Evolutionary conservation across 129 eudicot species (phyloP).

Genomic region (Pittosporum tobira): DNA sequence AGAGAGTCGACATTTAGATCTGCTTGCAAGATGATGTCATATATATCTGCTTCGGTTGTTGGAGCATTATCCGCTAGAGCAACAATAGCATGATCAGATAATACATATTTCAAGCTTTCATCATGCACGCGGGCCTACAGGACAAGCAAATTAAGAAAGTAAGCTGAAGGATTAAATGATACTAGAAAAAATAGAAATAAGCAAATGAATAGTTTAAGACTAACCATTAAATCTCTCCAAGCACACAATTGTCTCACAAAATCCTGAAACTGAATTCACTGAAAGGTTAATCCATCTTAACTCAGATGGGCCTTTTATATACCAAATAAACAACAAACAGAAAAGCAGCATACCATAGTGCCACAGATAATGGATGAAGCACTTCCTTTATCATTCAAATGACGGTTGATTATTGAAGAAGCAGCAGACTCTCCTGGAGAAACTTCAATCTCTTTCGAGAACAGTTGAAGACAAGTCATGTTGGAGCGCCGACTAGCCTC

Average conservation of each 20-base stretch:
- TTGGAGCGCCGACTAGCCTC: constrained; percentile 91
- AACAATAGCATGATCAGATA: constrained; percentile 69
- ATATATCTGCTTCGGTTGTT: constrained; percentile 37
- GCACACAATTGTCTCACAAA: constrained; percentile 60
- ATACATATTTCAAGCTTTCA: constrained; percentile 84
- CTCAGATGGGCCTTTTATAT: neutral
- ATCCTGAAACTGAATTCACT: constrained; percentile 55
- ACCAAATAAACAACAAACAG: constrained; percentile 9
- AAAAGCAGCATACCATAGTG: constrained; percentile 27
- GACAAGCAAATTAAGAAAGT: neutral
- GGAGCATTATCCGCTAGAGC: constrained; percentile 64
- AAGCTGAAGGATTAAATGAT: neutral
- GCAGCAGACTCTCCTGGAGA: constrained; percentile 89
- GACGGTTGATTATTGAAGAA: constrained; percentile 71
- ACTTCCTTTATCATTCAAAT: constrained; percentile 52
- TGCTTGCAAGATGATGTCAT: constrained; percentile 40
- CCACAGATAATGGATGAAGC: constrained; percentile 16
- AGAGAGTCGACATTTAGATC: constrained; percentile 43
- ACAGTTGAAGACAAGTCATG: constrained; percentile 77
- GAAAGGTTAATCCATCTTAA: constrained; percentile 6
- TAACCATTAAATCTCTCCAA: constrained; percentile 98
- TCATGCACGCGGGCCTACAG: constrained; percentile 95
- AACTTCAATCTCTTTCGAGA: constrained; percentile 68
- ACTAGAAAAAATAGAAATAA: no score
- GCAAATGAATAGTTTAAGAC: constrained; percentile 8